Evolutionary conservation across 1,139 yeast species (phyloP), one percentile per base, ranked within the genome.

Genomic region (Geotrichum klebahnii): DNA sequence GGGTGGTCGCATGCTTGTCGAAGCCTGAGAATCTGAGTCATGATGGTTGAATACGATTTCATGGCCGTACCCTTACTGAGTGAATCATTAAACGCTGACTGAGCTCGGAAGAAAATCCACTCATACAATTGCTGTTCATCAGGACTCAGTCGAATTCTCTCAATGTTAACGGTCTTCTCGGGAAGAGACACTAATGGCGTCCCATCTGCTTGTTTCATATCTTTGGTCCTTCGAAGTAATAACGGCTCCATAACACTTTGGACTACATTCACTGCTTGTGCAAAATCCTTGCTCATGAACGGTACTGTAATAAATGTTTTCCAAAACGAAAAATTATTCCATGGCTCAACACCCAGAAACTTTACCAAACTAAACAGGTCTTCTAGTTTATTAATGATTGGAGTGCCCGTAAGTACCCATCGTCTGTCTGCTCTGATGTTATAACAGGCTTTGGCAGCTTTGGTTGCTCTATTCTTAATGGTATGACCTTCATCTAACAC

Each of bases 341-440:
- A 92, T 0, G 97, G 97, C 59, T 86, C 90, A 10, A 90, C 69
- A 42, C 80, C 76, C 42, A 92, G 69, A 60, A 84, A 92, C 60
- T 81, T 82, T 16, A 89, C 79, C 46, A 89, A 68, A 2, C 96
- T 82, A 62, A 78, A 92, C 46, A 92, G 69, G 66, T 92, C 98
- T 64, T 92, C 96, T 6, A 92, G 72, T 55, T 90, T 71, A 66
- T 92, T 92, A 45, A 90, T 85, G 44, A 92, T 87, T 0, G 98
- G 97, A 0, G 98, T 92, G 12, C 98, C 98, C 0, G 97, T 89
- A 41, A 92, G 70, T 1, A 84, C 76, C 98, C 98, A 92, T 56
- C 80, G 80, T 46, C 95, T 73, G 38, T 75, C 74, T 61, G 87
- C 81, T 12, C 70, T 63, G 20, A 92, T 64, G 35, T 79, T 84